These are phyloP conservation scores for Crithidia mellificae DNA, from an alignment of 208 protist genomes.

Conservation along the genomic window DNA sequence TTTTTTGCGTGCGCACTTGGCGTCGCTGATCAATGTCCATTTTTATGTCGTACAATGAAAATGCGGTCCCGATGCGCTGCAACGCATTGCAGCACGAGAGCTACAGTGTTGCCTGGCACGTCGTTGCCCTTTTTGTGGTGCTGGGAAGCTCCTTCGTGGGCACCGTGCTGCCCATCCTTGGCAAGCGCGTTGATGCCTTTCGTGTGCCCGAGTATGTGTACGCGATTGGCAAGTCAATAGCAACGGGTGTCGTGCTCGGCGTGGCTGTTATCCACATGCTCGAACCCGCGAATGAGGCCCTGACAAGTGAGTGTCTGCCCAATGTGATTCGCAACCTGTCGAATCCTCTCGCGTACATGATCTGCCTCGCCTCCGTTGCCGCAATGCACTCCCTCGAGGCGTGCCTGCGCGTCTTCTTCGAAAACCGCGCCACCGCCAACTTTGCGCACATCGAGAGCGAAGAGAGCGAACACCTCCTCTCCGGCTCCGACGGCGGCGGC, in stretches of 20 bases:
- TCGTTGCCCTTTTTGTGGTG: slow-evolving; percentile 21
- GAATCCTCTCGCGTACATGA: slow-evolving; percentile 31
- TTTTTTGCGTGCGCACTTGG: background rate
- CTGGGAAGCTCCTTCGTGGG: slow-evolving; percentile 38
- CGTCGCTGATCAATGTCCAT: background rate
- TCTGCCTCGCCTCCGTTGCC: slow-evolving; percentile 35
- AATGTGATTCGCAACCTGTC: slow-evolving; percentile 15
- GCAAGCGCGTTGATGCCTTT: slow-evolving; percentile 40
- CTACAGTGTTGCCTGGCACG: slow-evolving; percentile 28
- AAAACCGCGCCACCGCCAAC: background rate
- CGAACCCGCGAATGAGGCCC: slow-evolving; percentile 28
- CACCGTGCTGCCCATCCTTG: slow-evolving; percentile 46
- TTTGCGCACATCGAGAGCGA: background rate
- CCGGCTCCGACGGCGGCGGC: slow-evolving; percentile 9
- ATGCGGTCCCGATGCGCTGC: slow-evolving; percentile 4
- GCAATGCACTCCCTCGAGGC: slow-evolving; percentile 44
- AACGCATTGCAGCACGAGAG: slow-evolving; percentile 4
- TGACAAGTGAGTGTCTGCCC: slow-evolving; percentile 32
- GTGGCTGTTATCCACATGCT: slow-evolving; percentile 68
- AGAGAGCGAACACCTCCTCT: slow-evolving; percentile 29
- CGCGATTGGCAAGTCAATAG: slow-evolving; percentile 51
- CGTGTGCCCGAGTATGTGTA: slow-evolving; percentile 42
- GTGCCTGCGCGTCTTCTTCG: slow-evolving; percentile 22
- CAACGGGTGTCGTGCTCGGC: slow-evolving; percentile 60
- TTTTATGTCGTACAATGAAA: slow-evolving; percentile 6